Base-by-base conservation (phyloP, 768 basidiomycete genomes). In the Mycena alexandri region DNA sequence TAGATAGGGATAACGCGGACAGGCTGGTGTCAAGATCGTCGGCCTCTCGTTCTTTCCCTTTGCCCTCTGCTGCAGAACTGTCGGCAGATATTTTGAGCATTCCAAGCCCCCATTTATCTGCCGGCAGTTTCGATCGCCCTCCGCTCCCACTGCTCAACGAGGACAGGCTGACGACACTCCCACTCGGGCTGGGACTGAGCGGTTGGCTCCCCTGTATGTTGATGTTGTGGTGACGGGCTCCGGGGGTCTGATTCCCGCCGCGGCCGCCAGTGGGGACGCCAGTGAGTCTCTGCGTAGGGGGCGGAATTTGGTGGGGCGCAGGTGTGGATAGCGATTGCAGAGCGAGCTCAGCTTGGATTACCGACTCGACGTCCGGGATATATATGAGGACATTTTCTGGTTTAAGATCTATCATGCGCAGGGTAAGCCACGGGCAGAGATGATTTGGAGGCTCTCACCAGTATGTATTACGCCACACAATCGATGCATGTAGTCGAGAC, bases 381-480 rank as follows among this genome's bases (percentile, higher is more conserved):
- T 89, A 92, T 69, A 99, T 95, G 52, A 99, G 89, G 34, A 99
- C 95, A 79, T 99, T 99, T 78, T 99, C 98, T 0, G 97, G 98
- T 78, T 99, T 99, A 68, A 99, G 85, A 79, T 99, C 96, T 90
- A 74, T 8, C 25, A 52, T 63, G 52, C 47, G 68, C 66, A 55
- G 68, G 55, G 44, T 57, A 42, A 61, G 51, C 67, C 21, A 34
- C n/a, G 43, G 56, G n/a, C 19, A 53, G 44, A 25, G n/a, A 53
- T 0, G 9, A 38, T 34, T 34, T 17, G 51, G 62, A 25, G 13
- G 46, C 29, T 65, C 86, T 51, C 57, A 89, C 91, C 92, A 43
- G 97, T 99, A 76, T 98, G 97, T 63, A 98, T 98, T 73, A 99
- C 94, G 41, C 94, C 93, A 76, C 98, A 99, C 78, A 92, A 93